phyloP scores from a whole-genome alignment of 306 rosid genomes.

The Lotus japonicus region DNA sequence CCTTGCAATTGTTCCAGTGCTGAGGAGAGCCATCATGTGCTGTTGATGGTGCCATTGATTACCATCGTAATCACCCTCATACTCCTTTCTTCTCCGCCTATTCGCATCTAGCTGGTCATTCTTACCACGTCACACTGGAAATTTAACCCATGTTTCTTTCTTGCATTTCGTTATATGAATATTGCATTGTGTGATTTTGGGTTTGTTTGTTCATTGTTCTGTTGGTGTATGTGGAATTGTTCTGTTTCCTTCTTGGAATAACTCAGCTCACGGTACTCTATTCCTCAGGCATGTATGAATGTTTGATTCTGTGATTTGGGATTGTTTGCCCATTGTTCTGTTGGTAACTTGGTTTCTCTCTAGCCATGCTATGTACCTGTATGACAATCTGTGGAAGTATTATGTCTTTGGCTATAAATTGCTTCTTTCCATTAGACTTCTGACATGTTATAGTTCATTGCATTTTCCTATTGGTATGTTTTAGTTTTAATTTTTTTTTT shows the following conservation, averaged over 20 bases:
- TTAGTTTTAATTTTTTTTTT: neutral
- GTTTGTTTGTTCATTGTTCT: neutral
- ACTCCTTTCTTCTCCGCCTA: neutral
- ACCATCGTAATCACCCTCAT: slow-evolving; percentile 16
- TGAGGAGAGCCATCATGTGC: neutral
- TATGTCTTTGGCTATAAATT: neutral
- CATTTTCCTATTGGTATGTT: neutral
- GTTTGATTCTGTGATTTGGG: too few species aligned
- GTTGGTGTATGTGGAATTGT: neutral
- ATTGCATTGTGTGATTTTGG: neutral
- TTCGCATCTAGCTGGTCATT: slow-evolving; percentile 3
- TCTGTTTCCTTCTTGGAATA: neutral
- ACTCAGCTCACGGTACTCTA: neutral
- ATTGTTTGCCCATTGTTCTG: too few species aligned
- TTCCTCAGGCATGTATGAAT: too few species aligned
- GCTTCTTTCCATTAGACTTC: neutral
- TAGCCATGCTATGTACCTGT: too few species aligned
- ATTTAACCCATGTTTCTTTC: neutral
- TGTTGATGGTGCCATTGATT: slow-evolving; percentile 1
- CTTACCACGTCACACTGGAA: neutral
- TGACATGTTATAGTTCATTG: neutral
- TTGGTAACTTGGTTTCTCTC: too few species aligned
- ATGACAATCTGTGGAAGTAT: too few species aligned
- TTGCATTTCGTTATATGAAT: neutral
- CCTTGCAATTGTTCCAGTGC: slow-evolving; percentile 23